These are phyloP conservation scores for Akanthomyces muscarius DNA, from an alignment of 2,329 filamentous ascomycete genomes.

Conservation along the genomic window DNA sequence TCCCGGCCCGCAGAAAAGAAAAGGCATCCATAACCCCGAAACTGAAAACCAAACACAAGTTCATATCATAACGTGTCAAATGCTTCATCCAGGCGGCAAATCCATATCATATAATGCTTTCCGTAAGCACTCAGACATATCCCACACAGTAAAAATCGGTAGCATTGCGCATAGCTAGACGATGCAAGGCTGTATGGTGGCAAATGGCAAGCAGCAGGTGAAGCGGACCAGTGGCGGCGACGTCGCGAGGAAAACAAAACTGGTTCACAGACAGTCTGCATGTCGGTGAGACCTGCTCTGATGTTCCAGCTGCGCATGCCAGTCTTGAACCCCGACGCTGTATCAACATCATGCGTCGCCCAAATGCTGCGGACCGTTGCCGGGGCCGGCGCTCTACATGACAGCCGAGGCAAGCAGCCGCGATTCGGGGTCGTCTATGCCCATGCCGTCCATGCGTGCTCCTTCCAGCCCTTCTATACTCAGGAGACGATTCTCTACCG, in stretches of 20 bases:
- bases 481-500: conserved; percentile 35
- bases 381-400: conserved; percentile 34
- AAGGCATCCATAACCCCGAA: not conserved
- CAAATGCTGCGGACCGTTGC: conserved; percentile 7
- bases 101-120: not conserved
- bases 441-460: conserved; percentile 39
- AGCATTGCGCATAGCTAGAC: not conserved
- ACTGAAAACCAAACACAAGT: not conserved
- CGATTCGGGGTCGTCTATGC: conserved; percentile 44
- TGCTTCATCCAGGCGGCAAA: not conserved
- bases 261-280: not conserved
- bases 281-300: too few species aligned
- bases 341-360: not conserved
- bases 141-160: not conserved
- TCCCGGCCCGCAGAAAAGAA: not conserved
- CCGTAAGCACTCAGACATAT: not conserved
- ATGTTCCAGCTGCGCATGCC: not conserved
- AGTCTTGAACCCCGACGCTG: not conserved
- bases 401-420: conserved; percentile 41
- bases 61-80: conserved; percentile 4
- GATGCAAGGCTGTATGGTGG: not conserved
- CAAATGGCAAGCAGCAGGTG: not conserved
- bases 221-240: not conserved
- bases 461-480: conserved; percentile 39
- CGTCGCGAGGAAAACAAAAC: not conserved